Percentiles rank a stretch among this genome's conserved stretches.
These are phyloP conservation scores for Colletotrichum sp. DNA, from an alignment of 2,329 filamentous ascomycete species.

Conservation along the genomic window DNA sequence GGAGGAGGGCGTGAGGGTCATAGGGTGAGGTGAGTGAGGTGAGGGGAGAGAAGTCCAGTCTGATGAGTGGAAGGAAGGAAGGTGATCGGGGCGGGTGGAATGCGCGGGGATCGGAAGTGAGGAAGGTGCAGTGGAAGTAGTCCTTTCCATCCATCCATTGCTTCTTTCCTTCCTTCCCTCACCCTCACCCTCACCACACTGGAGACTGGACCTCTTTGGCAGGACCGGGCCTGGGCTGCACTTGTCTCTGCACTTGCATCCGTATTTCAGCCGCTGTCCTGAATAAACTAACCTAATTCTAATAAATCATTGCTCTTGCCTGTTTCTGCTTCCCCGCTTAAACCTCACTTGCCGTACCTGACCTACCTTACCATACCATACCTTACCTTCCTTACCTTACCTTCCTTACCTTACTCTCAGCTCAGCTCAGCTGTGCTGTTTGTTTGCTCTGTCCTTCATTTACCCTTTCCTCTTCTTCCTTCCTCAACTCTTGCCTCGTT, in stretches of 20 bases:
- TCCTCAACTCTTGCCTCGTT: background rate
- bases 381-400: background rate
- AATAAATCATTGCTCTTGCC: background rate
- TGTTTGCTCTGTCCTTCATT: background rate
- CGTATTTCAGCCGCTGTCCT: background rate
- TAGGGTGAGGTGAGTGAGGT: background rate
- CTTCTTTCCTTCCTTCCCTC: background rate
- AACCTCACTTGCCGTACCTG: background rate
- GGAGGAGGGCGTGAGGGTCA: background rate
- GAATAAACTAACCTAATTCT: background rate
- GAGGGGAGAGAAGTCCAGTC: background rate
- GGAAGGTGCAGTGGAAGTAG: background rate
- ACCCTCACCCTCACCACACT: background rate
- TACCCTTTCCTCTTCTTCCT: background rate
- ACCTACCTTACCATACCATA: background rate
- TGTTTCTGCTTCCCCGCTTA: background rate
- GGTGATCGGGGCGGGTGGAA: conserved; percentile 19
- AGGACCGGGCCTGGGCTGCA: background rate
- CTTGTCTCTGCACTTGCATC: background rate
- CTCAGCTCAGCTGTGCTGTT: background rate
- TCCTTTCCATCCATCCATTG: background rate
- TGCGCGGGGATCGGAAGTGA: conserved; percentile 16
- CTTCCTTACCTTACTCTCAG: no score
- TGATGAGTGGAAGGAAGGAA: background rate
- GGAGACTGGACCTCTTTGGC: background rate